Percentiles rank a stretch among this genome's conserved stretches.
Evolutionary conservation across 2,329 filamentous ascomycete species (phyloP).

Genomic region (Hypoxylon rubiginosum): DNA sequence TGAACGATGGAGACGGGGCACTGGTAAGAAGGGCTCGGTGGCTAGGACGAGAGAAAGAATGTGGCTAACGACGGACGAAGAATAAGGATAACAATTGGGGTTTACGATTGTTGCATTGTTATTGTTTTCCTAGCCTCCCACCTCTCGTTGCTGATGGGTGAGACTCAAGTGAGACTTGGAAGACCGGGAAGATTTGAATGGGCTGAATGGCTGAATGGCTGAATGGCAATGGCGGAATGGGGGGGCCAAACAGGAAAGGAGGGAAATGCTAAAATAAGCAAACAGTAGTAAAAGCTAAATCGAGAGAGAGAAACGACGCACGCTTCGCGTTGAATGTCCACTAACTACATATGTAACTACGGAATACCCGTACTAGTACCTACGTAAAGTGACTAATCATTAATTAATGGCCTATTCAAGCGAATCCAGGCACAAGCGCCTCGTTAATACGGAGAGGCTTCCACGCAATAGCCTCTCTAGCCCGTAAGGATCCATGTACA

Average conservation of each 20-base stretch:
- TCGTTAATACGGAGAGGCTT: background rate
- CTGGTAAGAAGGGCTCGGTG: background rate
- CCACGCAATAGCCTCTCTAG: background rate
- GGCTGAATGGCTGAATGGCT: no score
- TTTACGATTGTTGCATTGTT: slow-evolving; percentile 27
- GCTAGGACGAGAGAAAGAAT: slow-evolving; percentile 14
- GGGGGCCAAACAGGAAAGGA: slow-evolving; percentile 20
- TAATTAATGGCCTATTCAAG: background rate
- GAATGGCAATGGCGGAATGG: no score
- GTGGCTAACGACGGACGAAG: slow-evolving; percentile 37
- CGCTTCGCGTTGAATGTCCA: slow-evolving; percentile 27
- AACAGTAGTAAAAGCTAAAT: slow-evolving; percentile 31
- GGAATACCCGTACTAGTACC: slow-evolving; percentile 23
- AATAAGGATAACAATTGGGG: slow-evolving; percentile 9
- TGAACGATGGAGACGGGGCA: slow-evolving; percentile 6
- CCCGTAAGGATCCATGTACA: slow-evolving; percentile 10
- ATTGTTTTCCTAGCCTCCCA: slow-evolving; percentile 29
- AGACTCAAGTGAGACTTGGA: slow-evolving; percentile 9
- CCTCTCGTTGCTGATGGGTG: slow-evolving; percentile 27
- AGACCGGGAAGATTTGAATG: slow-evolving; percentile 15
- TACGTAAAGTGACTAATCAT: background rate
- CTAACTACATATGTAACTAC: background rate
- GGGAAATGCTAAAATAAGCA: slow-evolving; percentile 28
- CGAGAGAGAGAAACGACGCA: slow-evolving; percentile 37
- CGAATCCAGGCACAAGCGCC: background rate